Evolutionary conservation across 1,284 basidiomycete genomes (phyloP).

Genomic region (Retiboletus fuscus): DNA sequence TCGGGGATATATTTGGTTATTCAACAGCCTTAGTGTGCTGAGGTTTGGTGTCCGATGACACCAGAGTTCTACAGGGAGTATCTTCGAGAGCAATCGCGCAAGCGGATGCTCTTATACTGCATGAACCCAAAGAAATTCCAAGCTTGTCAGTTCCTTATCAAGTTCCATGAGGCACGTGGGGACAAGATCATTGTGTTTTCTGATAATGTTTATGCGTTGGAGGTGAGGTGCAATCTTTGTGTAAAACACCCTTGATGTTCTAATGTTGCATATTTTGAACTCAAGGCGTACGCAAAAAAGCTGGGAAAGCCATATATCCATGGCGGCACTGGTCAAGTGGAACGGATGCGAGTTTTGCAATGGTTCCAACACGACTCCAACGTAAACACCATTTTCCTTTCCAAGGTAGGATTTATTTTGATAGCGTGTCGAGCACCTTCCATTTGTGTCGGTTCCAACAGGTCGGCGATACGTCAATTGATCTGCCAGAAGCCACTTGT

Average conservation of each 20-base stretch:
- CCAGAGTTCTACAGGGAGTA: constrained; percentile 99
- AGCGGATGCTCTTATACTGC: constrained; percentile 96
- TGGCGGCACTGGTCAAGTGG: constrained; percentile 94
- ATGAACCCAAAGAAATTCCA: constrained; percentile 99
- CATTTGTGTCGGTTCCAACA: constrained; percentile 49
- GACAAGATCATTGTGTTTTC: constrained; percentile 99
- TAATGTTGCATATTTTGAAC: constrained; percentile 14
- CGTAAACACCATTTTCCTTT: constrained; percentile 98
- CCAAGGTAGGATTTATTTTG: constrained; percentile 72
- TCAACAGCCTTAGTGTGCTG: constrained; percentile 79
- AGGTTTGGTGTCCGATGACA: constrained; percentile 99
- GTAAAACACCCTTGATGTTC: not conserved
- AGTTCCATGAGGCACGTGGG: constrained; percentile 96
- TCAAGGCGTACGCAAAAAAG: constrained; percentile 93
- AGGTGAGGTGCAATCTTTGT: constrained; percentile 65
- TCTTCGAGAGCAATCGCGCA: constrained; percentile 90
- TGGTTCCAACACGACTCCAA: constrained; percentile 96
- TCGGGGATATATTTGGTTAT: constrained; percentile 11
- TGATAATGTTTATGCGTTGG: constrained; percentile 96
- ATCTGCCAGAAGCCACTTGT: constrained; percentile 98
- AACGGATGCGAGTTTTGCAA: constrained; percentile 94
- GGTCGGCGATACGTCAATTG: constrained; percentile 99
- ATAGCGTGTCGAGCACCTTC: constrained; percentile 24
- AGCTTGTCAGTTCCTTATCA: constrained; percentile 98
- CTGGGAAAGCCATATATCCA: constrained; percentile 96